Evolutionary conservation across 805 yeast genomes (phyloP).

Genomic region (Ogataea kodamae): DNA sequence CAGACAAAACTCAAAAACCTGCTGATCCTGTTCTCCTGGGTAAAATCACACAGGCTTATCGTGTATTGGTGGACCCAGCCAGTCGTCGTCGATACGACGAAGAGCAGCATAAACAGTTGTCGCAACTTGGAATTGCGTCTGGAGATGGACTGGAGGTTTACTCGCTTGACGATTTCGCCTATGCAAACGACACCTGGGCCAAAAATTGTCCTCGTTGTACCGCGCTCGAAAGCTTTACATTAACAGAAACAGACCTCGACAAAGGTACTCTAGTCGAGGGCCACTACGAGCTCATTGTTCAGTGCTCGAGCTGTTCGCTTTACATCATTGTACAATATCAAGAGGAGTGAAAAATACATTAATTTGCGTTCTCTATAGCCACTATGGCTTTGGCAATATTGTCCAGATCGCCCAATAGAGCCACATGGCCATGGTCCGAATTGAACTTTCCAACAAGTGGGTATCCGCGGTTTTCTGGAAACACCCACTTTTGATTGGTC

Average conservation of each 20-base stretch:
- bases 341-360: slow-evolving; percentile 34
- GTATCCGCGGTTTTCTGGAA: slow-evolving; percentile 75
- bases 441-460: slow-evolving; percentile 66
- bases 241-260: slow-evolving; percentile 59
- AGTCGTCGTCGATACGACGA: slow-evolving; percentile 51
- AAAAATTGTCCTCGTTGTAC: slow-evolving; percentile 69
- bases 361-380: slow-evolving; percentile 51
- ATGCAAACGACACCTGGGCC: slow-evolving; percentile 33
- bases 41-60: slow-evolving; percentile 61
- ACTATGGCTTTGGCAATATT: slow-evolving; percentile 69
- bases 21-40: slow-evolving; percentile 22
- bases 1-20: slow-evolving; percentile 53
- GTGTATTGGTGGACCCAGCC: slow-evolving; percentile 42
- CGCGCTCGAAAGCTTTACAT: slow-evolving; percentile 45
- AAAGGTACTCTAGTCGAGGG: slow-evolving; percentile 42
- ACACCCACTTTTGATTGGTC: slow-evolving; percentile 73
- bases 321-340: slow-evolving; percentile 77
- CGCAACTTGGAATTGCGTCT: slow-evolving; percentile 38
- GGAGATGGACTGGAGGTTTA: slow-evolving; percentile 72
- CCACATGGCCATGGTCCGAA: slow-evolving; percentile 72
- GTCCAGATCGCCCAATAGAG: slow-evolving; percentile 68
- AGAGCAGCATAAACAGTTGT: slow-evolving; percentile 33
- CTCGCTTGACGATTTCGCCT: slow-evolving; percentile 57
- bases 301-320: slow-evolving; percentile 78
- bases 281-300: slow-evolving; percentile 64